A percentile compares a stretch with the other conserved stretches of the same genome.
Evolutionary conservation across 306 rosid species (phyloP).

Genomic region (Heteromeles arbutifolia): DNA sequence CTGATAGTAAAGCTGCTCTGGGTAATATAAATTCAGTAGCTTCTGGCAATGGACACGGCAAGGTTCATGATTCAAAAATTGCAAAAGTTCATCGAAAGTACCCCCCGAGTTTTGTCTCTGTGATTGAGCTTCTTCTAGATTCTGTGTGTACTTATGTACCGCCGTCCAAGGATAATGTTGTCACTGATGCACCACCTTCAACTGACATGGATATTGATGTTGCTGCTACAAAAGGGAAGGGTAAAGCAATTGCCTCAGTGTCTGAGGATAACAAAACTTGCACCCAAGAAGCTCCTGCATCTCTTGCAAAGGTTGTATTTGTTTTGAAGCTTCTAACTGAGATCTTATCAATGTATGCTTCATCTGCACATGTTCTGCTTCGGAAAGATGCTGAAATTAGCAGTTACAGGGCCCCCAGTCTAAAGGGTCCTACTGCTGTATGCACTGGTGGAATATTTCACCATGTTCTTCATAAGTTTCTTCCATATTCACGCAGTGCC

Average conservation of each 20-base stretch:
- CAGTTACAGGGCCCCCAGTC: constrained; percentile 46
- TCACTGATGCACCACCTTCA: constrained; percentile 42
- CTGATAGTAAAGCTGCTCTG: constrained; percentile 57
- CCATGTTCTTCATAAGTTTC: constrained; percentile 74
- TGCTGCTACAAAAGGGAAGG: constrained; percentile 73
- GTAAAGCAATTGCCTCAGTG: constrained; percentile 63
- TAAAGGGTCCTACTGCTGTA: constrained; percentile 41
- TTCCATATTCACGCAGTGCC: constrained; percentile 55
- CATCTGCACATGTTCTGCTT: constrained; percentile 82
- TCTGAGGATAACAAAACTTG: constrained; percentile 51
- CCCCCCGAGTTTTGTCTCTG: constrained; percentile 67
- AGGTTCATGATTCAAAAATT: constrained; percentile 59
- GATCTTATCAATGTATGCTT: constrained; percentile 74
- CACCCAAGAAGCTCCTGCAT: constrained; percentile 69
- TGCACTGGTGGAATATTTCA: constrained; percentile 66
- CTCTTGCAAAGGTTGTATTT: constrained; percentile 85
- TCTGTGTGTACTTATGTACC: constrained; percentile 61
- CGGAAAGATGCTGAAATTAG: constrained; percentile 81
- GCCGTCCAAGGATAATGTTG: constrained; percentile 54
- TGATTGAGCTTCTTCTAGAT: constrained; percentile 85
- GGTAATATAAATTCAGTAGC: constrained; percentile 40
- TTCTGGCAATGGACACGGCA: constrained; percentile 56
- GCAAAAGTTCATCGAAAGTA: constrained; percentile 59
- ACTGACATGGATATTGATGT: constrained; percentile 89
- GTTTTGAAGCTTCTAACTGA: constrained; percentile 80